A percentile compares a stretch with the other conserved stretches of the same genome.
These are phyloP conservation scores for Ascochyta lentis DNA, from an alignment of 2,329 filamentous ascomycete species.

Conservation along the genomic window DNA sequence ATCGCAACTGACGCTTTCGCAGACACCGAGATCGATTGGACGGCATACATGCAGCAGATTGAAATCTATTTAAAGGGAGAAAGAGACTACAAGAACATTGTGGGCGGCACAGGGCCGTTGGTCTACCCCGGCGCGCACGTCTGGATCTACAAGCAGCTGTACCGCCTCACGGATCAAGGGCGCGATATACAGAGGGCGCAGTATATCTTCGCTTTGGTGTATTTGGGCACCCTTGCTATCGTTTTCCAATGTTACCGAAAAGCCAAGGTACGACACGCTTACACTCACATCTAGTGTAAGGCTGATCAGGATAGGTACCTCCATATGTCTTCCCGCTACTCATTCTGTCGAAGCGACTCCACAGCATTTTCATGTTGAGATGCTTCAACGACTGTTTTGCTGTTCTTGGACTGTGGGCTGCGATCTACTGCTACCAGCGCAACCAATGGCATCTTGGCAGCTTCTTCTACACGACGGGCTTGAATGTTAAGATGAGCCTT, in stretches of 20 bases:
- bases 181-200: slow-evolving; percentile 81
- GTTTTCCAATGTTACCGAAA: slow-evolving; percentile 83
- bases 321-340: slow-evolving; percentile 88
- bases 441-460: slow-evolving; percentile 76
- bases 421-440: slow-evolving; percentile 80
- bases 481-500: slow-evolving; percentile 96
- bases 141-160: slow-evolving; percentile 84
- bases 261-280: slow-evolving; percentile 64
- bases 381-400: slow-evolving; percentile 97
- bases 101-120: slow-evolving; percentile 87
- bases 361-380: slow-evolving; percentile 90
- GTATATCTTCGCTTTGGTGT: slow-evolving; percentile 79
- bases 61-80: slow-evolving; percentile 81
- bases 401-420: slow-evolving; percentile 79
- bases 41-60: slow-evolving; percentile 95
- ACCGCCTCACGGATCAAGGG: slow-evolving; percentile 78
- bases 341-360: slow-evolving; percentile 86
- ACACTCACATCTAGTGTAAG: not conserved
- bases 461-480: slow-evolving; percentile 74
- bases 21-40: slow-evolving; percentile 99
- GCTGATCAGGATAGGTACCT: slow-evolving; percentile 64
- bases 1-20: slow-evolving; percentile 3
- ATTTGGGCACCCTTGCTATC: slow-evolving; percentile 75
- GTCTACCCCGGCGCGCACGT: slow-evolving; percentile 96
- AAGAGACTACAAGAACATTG: slow-evolving; percentile 84